Base-by-base conservation (phyloP, 768 basidiomycete genomes). In the Boletus insuetus region DNA sequence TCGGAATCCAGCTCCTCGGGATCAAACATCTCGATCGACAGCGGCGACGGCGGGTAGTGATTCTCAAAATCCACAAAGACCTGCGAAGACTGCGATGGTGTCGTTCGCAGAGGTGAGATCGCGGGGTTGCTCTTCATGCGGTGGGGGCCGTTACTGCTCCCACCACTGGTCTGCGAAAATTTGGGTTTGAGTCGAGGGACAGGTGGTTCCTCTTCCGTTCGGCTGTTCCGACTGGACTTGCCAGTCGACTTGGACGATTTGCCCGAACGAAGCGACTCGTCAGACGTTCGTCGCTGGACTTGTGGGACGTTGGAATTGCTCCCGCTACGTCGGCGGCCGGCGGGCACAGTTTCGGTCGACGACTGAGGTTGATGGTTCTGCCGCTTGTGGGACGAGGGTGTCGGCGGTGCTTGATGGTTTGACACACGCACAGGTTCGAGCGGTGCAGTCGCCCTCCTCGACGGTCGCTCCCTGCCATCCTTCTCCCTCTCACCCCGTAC, bases 61-160 rank as follows among this genome's bases (percentile, higher is more conserved):
- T 17, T 54, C 43, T 69, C 68, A 26, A 66, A 53, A 34, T 69
- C 69, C 8, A 66, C 59, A 46, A 69, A 35, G 6, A 66, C 60
- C 19, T 70, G 69, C 32, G 68, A 69, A 6, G 67, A 62, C 35
- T 58, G 61, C n/a, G 59, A 73, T 14, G 59, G 14, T 16, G 62
- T 50, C 22, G 59, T 56, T 12, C 54, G 64, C 41, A 63, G 14
- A 32, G 68, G 60, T 10, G 59, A 53, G 34, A 70, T 64, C 12
- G 76, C 59, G 1, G 82, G 79, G 75, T 81, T 81, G 51, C 83
- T 81, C 73, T 83, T 82, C 63, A 73, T 75, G 31, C 81, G 76
- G 11, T 77, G 54, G 24, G 64, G 65, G 41, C 60, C 60, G 20
- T 26, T 61, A 29, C 17, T 44, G 32, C 31, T 58, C n/a, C 24